phyloP scores from a whole-genome alignment of 2,329 filamentous ascomycete species.

The Aspergillus vadensis region DNA sequence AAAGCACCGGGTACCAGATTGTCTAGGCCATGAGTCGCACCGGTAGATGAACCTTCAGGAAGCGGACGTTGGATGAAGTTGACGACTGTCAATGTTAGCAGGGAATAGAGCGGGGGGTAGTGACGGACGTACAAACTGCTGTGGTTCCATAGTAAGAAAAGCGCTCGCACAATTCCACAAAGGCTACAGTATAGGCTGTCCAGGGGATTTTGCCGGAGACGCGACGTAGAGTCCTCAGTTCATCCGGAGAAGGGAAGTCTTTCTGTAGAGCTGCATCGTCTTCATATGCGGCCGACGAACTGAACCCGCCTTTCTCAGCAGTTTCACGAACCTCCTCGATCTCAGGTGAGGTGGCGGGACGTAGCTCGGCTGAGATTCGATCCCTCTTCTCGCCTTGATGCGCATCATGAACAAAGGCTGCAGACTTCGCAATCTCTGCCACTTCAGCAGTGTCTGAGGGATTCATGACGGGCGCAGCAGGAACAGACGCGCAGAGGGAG shows the following conservation, averaged over 20 bases:
- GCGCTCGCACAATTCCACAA: conserved; percentile 74
- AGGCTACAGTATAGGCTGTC: conserved; percentile 68
- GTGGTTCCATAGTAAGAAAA: conserved; percentile 77
- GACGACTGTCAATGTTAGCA: conserved; percentile 46
- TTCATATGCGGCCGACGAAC: not conserved
- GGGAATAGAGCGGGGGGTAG: no score
- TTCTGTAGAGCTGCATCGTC: conserved; percentile 3
- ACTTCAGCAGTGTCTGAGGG: conserved; percentile 29
- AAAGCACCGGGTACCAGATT: conserved; percentile 53
- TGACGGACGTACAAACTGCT: conserved; percentile 58
- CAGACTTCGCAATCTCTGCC: conserved; percentile 28
- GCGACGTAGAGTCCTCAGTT: conserved; percentile 38
- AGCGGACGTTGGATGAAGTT: conserved; percentile 64
- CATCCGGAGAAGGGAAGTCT: conserved; percentile 34
- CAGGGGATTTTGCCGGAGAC: conserved; percentile 56
- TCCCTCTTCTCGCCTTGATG: conserved; percentile 20
- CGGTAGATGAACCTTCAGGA: conserved; percentile 57
- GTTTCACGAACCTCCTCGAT: conserved; percentile 14
- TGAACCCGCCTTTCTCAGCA: not conserved
- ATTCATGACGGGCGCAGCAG: conserved; percentile 25
- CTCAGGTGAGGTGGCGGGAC: conserved; percentile 8
- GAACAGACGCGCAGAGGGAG: not conserved
- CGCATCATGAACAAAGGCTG: conserved; percentile 22
- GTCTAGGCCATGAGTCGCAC: conserved; percentile 34
- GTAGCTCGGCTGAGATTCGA: conserved; percentile 3